Evolutionary conservation across 2,329 filamentous ascomycete genomes (phyloP).

Genomic region (Alternaria novae-zelandiae): DNA sequence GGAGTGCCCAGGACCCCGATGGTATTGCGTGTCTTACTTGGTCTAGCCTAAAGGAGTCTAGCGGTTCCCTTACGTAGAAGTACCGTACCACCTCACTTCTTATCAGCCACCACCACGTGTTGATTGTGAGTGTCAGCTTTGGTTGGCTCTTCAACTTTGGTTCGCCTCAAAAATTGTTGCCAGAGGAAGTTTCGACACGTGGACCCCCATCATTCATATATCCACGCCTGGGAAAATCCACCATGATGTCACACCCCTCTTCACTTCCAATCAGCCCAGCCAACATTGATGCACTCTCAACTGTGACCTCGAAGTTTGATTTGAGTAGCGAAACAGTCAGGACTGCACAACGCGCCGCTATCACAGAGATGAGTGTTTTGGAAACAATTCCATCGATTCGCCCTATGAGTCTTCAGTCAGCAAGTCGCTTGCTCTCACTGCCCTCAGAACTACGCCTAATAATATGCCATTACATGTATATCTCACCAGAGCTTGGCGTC

Average conservation of each 20-base stretch:
- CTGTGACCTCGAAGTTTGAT: background rate
- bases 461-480: background rate
- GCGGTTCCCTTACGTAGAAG: background rate
- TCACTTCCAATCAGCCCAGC: background rate
- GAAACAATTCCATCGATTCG: background rate
- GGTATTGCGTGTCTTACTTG: background rate
- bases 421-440: background rate
- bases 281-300: background rate
- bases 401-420: background rate
- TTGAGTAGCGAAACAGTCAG: background rate
- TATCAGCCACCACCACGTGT: background rate
- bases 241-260: background rate
- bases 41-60: background rate
- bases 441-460: background rate
- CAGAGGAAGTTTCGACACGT: background rate
- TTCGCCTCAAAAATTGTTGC: background rate
- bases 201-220: background rate
- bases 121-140: background rate
- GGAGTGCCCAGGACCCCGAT: background rate
- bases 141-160: background rate
- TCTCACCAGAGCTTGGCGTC: background rate
- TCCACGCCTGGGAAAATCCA: background rate
- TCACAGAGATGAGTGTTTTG: background rate
- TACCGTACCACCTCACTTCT: background rate
- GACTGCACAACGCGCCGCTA: rapidly evolving